These are phyloP conservation scores for Citrus sinensis DNA, from an alignment of 345 rosid genomes.

Conservation along the genomic window DVS_A1.0 CM039162.1:28197001-28197500, in stretches of 20 bases:
- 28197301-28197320: not conserved
- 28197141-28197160: not conserved
- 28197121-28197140: slow-evolving; percentile 5
- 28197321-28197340: not conserved
- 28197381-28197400: not conserved
- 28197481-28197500: not conserved
- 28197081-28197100: slow-evolving; percentile 96
- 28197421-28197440: not conserved
- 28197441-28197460: no score
- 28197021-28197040: slow-evolving; percentile 98
- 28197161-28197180: not conserved
- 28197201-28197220: not conserved
- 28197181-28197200: not conserved
- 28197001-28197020: slow-evolving; percentile 94
- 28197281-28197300: not conserved
- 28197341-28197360: not conserved
- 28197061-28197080: slow-evolving; percentile 93
- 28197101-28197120: slow-evolving; percentile 53
- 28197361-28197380: not conserved
- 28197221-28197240: not conserved
- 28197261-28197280: not conserved
- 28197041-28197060: slow-evolving; percentile 93
- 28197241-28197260: not conserved
- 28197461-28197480: not conserved
- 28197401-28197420: not conserved